Evolutionary conservation across 495 filamentous ascomycete genomes (phyloP), one percentile per base, ranked within the genome.

Genomic region (Usnea hakonensis): DNA sequence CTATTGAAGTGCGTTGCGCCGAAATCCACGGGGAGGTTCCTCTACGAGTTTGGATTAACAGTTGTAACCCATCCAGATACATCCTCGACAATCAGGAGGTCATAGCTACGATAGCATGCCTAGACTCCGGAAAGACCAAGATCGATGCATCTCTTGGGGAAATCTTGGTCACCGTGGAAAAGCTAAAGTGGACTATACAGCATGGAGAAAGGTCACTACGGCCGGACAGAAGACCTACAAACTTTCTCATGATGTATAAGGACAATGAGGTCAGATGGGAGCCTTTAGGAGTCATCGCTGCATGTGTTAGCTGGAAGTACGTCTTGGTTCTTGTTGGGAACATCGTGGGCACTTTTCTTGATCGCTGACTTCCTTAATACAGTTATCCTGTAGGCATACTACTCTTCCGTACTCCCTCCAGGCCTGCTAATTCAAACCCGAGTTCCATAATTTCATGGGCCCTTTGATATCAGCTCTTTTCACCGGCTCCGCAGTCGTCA

Each of bases 101-200:
- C 37, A 94, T 99, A 65, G 91, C 89, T 59, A 83, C 82, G 17
- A 85, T 89, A 28, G 91, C 92, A 55, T 97, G 92, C 70, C 79
- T 96, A 19, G 94, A 99, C 76, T 94, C 90, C n/a, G 94, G 94
- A 56, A 99, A 99, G 76, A 96, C 95, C 7, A 88, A 90, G 77
- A 84, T 97, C 33, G 94, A 99, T 71, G 93, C 92, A 11, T 85
- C 86, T 40, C 85, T 99, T 41, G 94, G 94, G 37, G 94, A 99
- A 78, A 91, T 97, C 60, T 80, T 99, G 53, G 90, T 96, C 9
- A 96, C 93, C 14, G 82, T 82, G 0, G 94, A 97, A 76, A 97
- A 96, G 75, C 81, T 99, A 41, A 85, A 89, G 69, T 99, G 93
- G 93, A 95, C 91, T 0, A 87, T 97, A 67, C 78, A 87, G 52